phyloP scores from a whole-genome alignment of 1,139 yeast species.

The Zygosaccharomyces sapae region DNA sequence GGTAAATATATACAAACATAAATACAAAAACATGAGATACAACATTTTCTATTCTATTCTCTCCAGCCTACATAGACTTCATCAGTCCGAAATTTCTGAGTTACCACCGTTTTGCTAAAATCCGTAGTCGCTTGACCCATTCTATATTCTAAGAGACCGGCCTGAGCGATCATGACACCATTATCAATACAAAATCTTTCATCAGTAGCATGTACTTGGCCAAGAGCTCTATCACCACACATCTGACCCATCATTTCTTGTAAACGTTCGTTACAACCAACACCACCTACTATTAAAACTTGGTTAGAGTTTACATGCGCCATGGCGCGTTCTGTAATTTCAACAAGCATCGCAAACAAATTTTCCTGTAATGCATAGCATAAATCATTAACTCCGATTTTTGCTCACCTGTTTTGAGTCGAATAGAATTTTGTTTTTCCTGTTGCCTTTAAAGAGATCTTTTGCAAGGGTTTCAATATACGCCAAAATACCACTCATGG shows the following conservation, averaged over 20 bases:
- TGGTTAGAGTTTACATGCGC: conserved; percentile 91
- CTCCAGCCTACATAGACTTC: conserved; percentile 91
- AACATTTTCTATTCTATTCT: too few relatives aligned
- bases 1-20: background rate
- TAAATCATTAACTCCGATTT: conserved; percentile 69
- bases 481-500: conserved; percentile 95
- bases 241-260: conserved; percentile 95
- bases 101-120: conserved; percentile 72
- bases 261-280: conserved; percentile 85
- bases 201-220: conserved; percentile 87
- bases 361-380: conserved; percentile 93
- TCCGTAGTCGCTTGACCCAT: conserved; percentile 63
- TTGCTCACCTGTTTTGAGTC: conserved; percentile 47
- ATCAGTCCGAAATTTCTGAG: conserved; percentile 91
- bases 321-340: conserved; percentile 96
- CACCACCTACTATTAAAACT: conserved; percentile 95
- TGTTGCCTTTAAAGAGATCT: conserved; percentile 55
- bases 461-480: conserved; percentile 75
- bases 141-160: conserved; percentile 82
- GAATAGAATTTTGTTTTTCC: conserved; percentile 47
- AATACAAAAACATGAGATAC: too few relatives aligned
- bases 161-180: conserved; percentile 98
- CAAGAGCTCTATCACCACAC: conserved; percentile 81
- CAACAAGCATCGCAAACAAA: conserved; percentile 92
- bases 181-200: conserved; percentile 96